phyloP scores from a whole-genome alignment of 345 rosid species.

The Litchi chinensis region DNA sequence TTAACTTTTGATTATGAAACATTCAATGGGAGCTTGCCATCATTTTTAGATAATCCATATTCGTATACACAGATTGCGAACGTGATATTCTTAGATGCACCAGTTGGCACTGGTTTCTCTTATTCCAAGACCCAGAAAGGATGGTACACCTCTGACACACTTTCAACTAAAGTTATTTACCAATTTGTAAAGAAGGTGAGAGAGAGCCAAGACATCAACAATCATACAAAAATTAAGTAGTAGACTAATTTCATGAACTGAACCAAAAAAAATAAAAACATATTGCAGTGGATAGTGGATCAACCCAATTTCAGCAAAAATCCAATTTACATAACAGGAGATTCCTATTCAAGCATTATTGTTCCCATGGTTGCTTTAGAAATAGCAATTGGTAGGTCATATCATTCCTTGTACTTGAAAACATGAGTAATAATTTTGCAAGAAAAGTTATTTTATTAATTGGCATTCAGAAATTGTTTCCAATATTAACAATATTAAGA shows the following conservation, averaged over 20 bases:
- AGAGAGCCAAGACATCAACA: background rate
- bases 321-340: constrained; percentile 46
- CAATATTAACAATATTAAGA: too few relatives aligned
- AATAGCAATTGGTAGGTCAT: background rate
- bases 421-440: too few relatives aligned
- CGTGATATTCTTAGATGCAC: constrained; percentile 38
- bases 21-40: constrained; percentile 44
- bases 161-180: constrained; percentile 11
- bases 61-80: constrained; percentile 47
- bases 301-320: constrained; percentile 34
- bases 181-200: constrained; percentile 33
- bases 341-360: constrained; percentile 50
- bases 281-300: constrained; percentile 40
- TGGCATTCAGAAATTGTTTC: too few relatives aligned
- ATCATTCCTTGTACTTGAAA: too few relatives aligned
- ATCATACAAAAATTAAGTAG: too few relatives aligned
- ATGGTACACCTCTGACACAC: constrained; percentile 20
- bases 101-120: constrained; percentile 43
- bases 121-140: constrained; percentile 27
- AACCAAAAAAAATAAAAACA: too few relatives aligned
- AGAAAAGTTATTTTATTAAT: too few relatives aligned
- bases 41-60: constrained; percentile 25
- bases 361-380: constrained; percentile 31
- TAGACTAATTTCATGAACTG: background rate
- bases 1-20: constrained; percentile 25